A percentile compares a stretch with the other conserved stretches of the same genome.
phyloP scores from a whole-genome alignment of 2,329 filamentous ascomycete genomes.

The Fusarium stilboides region DNA sequence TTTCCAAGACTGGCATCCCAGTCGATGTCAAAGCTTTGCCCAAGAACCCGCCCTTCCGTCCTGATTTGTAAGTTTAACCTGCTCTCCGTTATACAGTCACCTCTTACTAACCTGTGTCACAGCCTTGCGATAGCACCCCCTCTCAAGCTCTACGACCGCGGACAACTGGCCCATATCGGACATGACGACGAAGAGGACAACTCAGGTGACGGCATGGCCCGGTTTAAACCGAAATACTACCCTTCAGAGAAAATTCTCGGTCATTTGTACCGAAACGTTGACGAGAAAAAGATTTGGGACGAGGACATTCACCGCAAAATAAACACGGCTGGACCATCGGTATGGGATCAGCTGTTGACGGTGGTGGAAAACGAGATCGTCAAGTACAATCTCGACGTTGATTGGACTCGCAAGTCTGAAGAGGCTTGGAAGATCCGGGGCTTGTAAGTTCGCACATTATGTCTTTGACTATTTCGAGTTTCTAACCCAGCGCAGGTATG shows the following conservation, averaged over 20 bases:
- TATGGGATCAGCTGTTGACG: slow-evolving; percentile 62
- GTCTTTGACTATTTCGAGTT: slow-evolving; percentile 46
- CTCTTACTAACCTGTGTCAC: background rate
- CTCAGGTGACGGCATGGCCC: slow-evolving; percentile 60
- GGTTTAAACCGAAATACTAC: slow-evolving; percentile 71
- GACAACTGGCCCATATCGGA: slow-evolving; percentile 53
- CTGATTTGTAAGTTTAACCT: slow-evolving; percentile 67
- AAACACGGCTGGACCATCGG: slow-evolving; percentile 49
- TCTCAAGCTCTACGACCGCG: slow-evolving; percentile 61
- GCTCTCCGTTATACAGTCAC: no score
- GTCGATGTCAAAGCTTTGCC: slow-evolving; percentile 65
- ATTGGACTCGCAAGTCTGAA: slow-evolving; percentile 54
- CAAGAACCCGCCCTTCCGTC: slow-evolving; percentile 58
- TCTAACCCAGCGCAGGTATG: slow-evolving; percentile 59
- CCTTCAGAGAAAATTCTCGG: slow-evolving; percentile 78
- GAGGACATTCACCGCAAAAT: slow-evolving; percentile 60
- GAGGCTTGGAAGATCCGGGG: slow-evolving; percentile 63
- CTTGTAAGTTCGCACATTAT: slow-evolving; percentile 60
- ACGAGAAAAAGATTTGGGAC: slow-evolving; percentile 78
- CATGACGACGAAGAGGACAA: slow-evolving; percentile 57
- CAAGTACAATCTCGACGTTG: slow-evolving; percentile 43
- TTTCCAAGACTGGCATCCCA: slow-evolving; percentile 79
- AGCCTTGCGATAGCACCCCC: slow-evolving; percentile 65
- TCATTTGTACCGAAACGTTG: slow-evolving; percentile 77
- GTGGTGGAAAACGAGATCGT: slow-evolving; percentile 42